These are phyloP conservation scores for Candida caryicola DNA, from an alignment of 805 yeast genomes.

Conservation along the genomic window DNA sequence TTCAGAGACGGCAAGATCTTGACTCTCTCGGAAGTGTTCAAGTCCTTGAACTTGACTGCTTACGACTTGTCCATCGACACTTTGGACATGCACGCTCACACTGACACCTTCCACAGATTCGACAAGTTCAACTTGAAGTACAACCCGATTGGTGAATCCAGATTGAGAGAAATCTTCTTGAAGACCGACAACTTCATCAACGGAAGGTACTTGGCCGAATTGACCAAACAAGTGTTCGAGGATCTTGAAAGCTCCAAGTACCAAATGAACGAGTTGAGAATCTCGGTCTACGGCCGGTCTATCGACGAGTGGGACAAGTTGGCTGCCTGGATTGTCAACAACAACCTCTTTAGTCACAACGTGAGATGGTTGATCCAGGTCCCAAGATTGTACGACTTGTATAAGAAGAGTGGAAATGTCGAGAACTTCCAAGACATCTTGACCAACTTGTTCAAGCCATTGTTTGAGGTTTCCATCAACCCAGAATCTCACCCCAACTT, in stretches of 20 bases:
- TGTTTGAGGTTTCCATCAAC: conserved; percentile 83
- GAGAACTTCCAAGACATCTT: conserved; percentile 71
- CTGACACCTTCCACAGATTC: conserved; percentile 95
- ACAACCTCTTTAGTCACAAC: conserved; percentile 85
- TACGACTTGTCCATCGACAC: conserved; percentile 96
- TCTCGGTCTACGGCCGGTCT: conserved; percentile 89
- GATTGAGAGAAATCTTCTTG: conserved; percentile 91
- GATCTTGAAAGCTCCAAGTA: conserved; percentile 94
- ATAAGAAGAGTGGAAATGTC: conserved; percentile 73
- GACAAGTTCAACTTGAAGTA: conserved; percentile 96
- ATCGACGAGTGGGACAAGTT: conserved; percentile 91
- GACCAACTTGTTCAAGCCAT: conserved; percentile 77
- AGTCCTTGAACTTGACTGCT: conserved; percentile 86
- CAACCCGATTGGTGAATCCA: conserved; percentile 97
- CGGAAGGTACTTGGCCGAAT: conserved; percentile 88
- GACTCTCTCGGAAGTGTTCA: conserved; percentile 85
- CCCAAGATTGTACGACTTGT: conserved; percentile 89
- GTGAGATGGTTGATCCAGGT: conserved; percentile 97
- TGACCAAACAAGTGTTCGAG: conserved; percentile 88
- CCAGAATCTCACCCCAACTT: conserved; percentile 90
- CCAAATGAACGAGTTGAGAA: conserved; percentile 96
- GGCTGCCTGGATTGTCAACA: conserved; percentile 93
- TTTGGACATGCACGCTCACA: conserved; percentile 98
- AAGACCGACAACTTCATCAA: conserved; percentile 91
- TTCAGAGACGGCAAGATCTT: conserved; percentile 88